Evolutionary conservation across 1,284 basidiomycete species (phyloP).

Genomic region (Trametes hirsuta): DNA sequence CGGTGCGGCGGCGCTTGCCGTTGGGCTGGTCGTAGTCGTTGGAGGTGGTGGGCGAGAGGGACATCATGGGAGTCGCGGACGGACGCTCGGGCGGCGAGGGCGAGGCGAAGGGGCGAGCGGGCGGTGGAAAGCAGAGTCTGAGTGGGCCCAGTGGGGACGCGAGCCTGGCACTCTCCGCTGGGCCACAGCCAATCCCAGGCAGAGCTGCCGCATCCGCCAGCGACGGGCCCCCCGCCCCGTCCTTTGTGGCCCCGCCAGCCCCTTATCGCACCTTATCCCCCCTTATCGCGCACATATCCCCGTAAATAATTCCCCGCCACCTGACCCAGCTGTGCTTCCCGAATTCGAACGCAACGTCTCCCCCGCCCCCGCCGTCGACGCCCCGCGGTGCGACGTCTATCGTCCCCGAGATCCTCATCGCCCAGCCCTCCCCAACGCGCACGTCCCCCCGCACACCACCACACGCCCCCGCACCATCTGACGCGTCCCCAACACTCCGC

Average conservation of each 20-base stretch:
- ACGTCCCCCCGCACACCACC: background rate
- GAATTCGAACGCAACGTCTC: background rate
- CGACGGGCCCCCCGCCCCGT: background rate
- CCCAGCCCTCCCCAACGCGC: background rate
- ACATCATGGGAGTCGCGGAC: constrained; percentile 34
- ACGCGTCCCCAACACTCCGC: no score
- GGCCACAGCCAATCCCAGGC: no score
- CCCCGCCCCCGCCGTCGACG: background rate
- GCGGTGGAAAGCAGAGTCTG: background rate
- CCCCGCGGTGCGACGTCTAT: background rate
- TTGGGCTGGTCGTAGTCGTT: constrained; percentile 32
- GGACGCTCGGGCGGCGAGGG: background rate
- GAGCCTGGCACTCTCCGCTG: no score
- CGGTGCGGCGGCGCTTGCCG: constrained; percentile 37
- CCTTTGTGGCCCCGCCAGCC: constrained; percentile 5
- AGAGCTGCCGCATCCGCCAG: background rate
- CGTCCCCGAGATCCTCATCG: background rate
- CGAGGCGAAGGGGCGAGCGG: background rate
- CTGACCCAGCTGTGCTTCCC: background rate
- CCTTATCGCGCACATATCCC: constrained; percentile 3
- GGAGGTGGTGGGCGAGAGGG: constrained; percentile 38
- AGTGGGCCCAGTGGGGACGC: background rate
- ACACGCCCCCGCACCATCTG: no score
- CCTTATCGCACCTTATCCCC: constrained; percentile 8
- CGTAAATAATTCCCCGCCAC: background rate